Conservation (phyloP, 108 stramenopile genomes). For the Skeletonema grethae region DNA sequence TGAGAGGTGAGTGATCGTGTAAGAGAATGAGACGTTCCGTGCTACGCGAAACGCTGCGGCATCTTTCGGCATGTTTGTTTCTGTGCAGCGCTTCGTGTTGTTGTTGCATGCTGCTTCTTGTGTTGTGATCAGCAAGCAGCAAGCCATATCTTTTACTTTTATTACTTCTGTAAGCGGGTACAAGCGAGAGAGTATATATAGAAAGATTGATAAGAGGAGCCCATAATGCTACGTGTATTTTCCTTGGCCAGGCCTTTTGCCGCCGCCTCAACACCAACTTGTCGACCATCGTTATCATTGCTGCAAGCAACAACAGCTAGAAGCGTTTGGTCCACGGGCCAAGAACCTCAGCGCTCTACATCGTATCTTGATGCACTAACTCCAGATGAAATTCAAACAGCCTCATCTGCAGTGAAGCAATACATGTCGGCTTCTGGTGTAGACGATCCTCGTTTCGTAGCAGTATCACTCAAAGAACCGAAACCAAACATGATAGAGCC, state of each 20-base stretch:
- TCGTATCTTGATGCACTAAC: constrained; percentile 45
- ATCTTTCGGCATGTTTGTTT: too few relatives aligned
- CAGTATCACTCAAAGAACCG: constrained; percentile 55
- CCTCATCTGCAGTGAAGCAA: constrained; percentile 25
- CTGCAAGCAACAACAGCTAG: background rate
- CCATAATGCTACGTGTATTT: background rate
- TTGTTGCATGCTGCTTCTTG: too few relatives aligned
- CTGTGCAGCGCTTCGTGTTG: too few relatives aligned
- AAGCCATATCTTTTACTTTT: too few relatives aligned
- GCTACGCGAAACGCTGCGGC: too few relatives aligned
- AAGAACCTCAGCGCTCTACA: constrained; percentile 9
- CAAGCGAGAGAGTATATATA: too few relatives aligned
- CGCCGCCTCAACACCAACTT: constrained; percentile 21
- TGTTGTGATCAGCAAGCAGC: too few relatives aligned
- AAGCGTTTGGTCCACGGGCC: constrained; percentile 30
- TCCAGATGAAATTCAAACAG: constrained; percentile 45
- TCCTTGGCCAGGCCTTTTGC: background rate
- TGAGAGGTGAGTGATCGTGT: too few relatives aligned
- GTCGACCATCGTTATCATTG: background rate
- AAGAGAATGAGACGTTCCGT: too few relatives aligned
- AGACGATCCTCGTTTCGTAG: constrained; percentile 51
- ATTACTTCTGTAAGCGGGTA: too few relatives aligned
- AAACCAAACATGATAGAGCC: background rate
- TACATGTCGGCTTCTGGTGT: constrained; percentile 17
- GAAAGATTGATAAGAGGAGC: too few relatives aligned